phyloP scores from a whole-genome alignment of 805 yeast genomes.

The Suhomyces pyralidae region DNA sequence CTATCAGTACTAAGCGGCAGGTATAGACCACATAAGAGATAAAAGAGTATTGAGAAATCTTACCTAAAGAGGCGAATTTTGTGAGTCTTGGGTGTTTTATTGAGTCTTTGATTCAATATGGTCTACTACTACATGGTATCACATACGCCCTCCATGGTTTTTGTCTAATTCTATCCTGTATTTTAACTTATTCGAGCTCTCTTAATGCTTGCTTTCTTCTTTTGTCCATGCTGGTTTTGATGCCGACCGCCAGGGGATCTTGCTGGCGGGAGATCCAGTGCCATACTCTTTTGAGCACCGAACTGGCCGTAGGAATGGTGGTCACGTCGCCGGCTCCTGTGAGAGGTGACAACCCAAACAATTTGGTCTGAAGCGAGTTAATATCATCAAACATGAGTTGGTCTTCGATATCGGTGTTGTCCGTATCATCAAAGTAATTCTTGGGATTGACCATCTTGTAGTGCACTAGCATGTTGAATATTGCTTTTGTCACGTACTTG shows the following conservation, averaged over 20 bases:
- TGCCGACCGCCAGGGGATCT: slow-evolving; percentile 9
- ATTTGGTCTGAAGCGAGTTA: slow-evolving; percentile 29
- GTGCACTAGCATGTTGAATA: slow-evolving; percentile 21
- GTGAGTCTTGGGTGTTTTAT: too few relatives aligned
- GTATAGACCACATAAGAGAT: too few relatives aligned
- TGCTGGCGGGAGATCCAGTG: slow-evolving; percentile 19
- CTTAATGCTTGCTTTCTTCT: slow-evolving; percentile 41
- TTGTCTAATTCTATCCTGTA: background rate
- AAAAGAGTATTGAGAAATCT: too few relatives aligned
- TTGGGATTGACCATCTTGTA: slow-evolving; percentile 20
- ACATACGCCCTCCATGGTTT: background rate
- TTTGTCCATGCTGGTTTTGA: slow-evolving; percentile 33
- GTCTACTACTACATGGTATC: background rate
- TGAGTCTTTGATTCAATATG: too few relatives aligned
- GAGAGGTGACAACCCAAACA: slow-evolving; percentile 40
- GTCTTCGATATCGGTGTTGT: slow-evolving; percentile 20
- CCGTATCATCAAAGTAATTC: slow-evolving; percentile 19
- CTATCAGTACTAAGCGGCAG: too few relatives aligned
- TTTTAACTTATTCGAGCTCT: slow-evolving; percentile 30
- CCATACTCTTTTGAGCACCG: slow-evolving; percentile 20
- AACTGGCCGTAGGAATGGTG: slow-evolving; percentile 26
- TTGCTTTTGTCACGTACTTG: slow-evolving; percentile 12
- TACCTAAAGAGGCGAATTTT: too few relatives aligned
- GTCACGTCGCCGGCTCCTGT: slow-evolving; percentile 40
- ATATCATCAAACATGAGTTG: slow-evolving; percentile 25